A percentile compares a stretch with the other conserved stretches of the same genome.
Evolutionary conservation across 768 basidiomycete species (phyloP).

Genomic region (Macrolepiota dolichaula): DNA sequence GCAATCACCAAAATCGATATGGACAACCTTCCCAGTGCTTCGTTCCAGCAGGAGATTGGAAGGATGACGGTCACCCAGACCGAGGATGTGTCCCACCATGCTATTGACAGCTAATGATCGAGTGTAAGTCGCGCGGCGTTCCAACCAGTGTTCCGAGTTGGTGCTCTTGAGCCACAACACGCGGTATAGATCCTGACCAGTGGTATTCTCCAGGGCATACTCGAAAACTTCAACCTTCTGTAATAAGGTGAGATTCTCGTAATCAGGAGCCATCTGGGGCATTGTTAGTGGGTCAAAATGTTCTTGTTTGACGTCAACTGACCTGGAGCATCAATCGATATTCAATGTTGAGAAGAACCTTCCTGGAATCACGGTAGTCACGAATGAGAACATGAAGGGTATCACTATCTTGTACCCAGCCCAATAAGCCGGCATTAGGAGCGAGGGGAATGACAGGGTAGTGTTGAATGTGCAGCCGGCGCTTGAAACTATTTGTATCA

Average conservation of each 20-base stretch:
- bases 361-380: conserved; percentile 93
- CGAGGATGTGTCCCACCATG: conserved; percentile 98
- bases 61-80: conserved; percentile 96
- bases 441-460: conserved; percentile 93
- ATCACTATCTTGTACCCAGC: conserved; percentile 95
- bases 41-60: conserved; percentile 92
- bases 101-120: conserved; percentile 94
- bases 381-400: conserved; percentile 95
- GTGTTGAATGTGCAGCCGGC: conserved; percentile 90
- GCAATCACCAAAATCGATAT: conserved; percentile 97
- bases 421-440: conserved; percentile 90
- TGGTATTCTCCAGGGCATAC: conserved; percentile 97
- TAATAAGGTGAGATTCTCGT: conserved; percentile 88
- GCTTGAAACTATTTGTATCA: conserved; percentile 93
- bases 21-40: conserved; percentile 90
- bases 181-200: conserved; percentile 94
- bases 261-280: conserved; percentile 96
- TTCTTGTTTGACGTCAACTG: conserved; percentile 13
- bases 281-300: conserved; percentile 2
- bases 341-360: conserved; percentile 96
- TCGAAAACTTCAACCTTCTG: conserved; percentile 99
- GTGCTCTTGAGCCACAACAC: conserved; percentile 95
- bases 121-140: conserved; percentile 93
- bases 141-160: conserved; percentile 98
- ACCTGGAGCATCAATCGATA: conserved; percentile 99